A percentile compares a stretch with the other conserved stretches of the same genome.
Conservation (phyloP, 2,329 filamentous ascomycete genomes). For the Trichoderma koningii region DNA sequence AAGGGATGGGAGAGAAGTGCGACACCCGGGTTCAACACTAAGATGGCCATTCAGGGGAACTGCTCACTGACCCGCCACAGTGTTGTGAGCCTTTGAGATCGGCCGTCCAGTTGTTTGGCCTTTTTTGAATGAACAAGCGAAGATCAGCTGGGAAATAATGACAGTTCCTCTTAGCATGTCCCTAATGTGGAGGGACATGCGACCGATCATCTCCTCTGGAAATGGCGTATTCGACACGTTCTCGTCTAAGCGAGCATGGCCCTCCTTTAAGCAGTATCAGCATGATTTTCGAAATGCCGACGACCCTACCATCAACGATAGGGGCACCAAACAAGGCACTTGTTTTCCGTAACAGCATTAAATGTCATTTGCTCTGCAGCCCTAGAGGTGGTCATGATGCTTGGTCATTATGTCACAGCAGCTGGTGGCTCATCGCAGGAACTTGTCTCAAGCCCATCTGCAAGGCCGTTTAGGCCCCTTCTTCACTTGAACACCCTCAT, state of each 20-base stretch:
- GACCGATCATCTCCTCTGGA: background rate
- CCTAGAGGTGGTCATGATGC: background rate
- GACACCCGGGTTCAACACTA: slow-evolving; percentile 10
- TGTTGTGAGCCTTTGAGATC: slow-evolving; percentile 9
- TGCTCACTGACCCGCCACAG: slow-evolving; percentile 2
- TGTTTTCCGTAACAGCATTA: background rate
- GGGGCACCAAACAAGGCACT: background rate
- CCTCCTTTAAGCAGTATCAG: background rate
- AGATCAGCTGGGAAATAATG: slow-evolving; percentile 10
- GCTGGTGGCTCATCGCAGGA: background rate
- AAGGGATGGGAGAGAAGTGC: background rate
- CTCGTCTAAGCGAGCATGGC: slow-evolving; percentile 7
- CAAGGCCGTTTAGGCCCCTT: background rate
- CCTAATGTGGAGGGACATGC: background rate
- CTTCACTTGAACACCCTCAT: background rate
- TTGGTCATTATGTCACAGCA: background rate
- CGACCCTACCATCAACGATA: background rate
- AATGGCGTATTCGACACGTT: slow-evolving; percentile 6
- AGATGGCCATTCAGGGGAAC: background rate
- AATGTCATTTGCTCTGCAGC: background rate
- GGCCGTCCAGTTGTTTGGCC: background rate
- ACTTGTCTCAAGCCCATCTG: background rate
- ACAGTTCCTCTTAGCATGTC: background rate
- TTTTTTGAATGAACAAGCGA: slow-evolving; percentile 15
- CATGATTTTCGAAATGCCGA: background rate